Conservation (phyloP, 2,329 filamentous ascomycete genomes). For the Anthostomella pinea region DNA sequence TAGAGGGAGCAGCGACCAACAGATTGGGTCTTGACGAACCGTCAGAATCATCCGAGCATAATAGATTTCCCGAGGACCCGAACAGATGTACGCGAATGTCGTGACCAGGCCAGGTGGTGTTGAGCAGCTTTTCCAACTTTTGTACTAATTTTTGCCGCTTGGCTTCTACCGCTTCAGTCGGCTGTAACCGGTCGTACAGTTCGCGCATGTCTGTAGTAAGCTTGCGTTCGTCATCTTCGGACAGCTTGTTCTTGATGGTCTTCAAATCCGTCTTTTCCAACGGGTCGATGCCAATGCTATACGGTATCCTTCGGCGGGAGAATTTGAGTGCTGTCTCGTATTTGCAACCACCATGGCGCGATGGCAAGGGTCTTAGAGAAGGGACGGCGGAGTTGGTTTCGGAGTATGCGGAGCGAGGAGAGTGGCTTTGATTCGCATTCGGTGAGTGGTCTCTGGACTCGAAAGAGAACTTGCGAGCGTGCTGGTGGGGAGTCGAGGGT, state of each 20-base stretch:
- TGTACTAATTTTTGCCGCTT: constrained; percentile 73
- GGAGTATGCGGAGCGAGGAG: constrained; percentile 85
- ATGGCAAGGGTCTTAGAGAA: constrained; percentile 63
- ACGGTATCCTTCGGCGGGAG: constrained; percentile 84
- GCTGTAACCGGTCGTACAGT: constrained; percentile 81
- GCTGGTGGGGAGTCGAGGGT: constrained; percentile 89
- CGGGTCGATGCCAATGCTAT: constrained; percentile 79
- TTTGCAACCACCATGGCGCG: constrained; percentile 65
- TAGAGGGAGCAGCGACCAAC: too few relatives aligned
- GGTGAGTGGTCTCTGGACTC: constrained; percentile 79
- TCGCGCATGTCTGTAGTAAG: constrained; percentile 81
- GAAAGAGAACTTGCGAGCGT: constrained; percentile 77
- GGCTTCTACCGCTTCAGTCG: constrained; percentile 73
- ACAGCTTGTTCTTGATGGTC: constrained; percentile 69
- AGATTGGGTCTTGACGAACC: constrained; percentile 48
- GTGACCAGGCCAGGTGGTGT: constrained; percentile 86
- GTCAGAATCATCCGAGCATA: constrained; percentile 95
- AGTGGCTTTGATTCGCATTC: constrained; percentile 71
- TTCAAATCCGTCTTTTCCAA: constrained; percentile 69
- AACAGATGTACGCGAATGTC: constrained; percentile 91
- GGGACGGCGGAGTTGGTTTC: constrained; percentile 77
- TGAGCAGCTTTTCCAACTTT: constrained; percentile 86
- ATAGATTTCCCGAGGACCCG: constrained; percentile 93
- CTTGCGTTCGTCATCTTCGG: constrained; percentile 69
- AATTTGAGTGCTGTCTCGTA: constrained; percentile 85